phyloP scores from a whole-genome alignment of 2,329 filamentous ascomycete species.

The Beauveria sp. region DNA sequence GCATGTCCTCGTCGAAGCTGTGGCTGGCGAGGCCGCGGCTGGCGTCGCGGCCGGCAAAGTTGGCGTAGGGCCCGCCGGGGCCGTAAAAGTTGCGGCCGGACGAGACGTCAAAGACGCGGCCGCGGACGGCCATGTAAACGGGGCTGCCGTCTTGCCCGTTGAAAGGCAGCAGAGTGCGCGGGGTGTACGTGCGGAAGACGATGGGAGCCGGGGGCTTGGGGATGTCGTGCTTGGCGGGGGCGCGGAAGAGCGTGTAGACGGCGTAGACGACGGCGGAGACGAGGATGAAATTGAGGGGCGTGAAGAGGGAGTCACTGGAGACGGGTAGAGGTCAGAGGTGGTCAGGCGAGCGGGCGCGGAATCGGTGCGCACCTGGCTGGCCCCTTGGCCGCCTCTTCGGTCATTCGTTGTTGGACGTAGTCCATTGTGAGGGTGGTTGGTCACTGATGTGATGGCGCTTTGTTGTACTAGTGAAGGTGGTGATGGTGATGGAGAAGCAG shows the following conservation, averaged over 20 bases:
- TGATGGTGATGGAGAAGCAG: not conserved
- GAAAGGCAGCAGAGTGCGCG: slow-evolving; percentile 73
- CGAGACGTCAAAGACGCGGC: slow-evolving; percentile 84
- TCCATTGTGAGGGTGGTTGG: slow-evolving; percentile 34
- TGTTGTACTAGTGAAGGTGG: not conserved
- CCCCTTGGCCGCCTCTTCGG: slow-evolving; percentile 42
- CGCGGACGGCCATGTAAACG: slow-evolving; percentile 86
- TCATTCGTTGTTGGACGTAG: slow-evolving; percentile 49
- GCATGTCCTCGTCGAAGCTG: slow-evolving; percentile 91
- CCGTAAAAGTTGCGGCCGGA: slow-evolving; percentile 90
- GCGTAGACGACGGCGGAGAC: slow-evolving; percentile 49
- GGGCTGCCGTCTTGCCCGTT: slow-evolving; percentile 68
- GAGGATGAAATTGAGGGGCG: slow-evolving; percentile 57
- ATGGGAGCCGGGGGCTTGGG: slow-evolving; percentile 47
- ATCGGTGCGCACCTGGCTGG: slow-evolving; percentile 26
- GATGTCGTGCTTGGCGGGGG: slow-evolving; percentile 37
- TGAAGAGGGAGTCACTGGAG: slow-evolving; percentile 39
- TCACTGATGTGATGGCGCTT: no score
- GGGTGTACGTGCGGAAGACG: slow-evolving; percentile 65
- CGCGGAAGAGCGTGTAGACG: slow-evolving; percentile 47
- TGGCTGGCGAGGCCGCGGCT: slow-evolving; percentile 80
- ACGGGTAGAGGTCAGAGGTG: not conserved
- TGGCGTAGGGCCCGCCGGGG: slow-evolving; percentile 87
- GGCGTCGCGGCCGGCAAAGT: slow-evolving; percentile 92
- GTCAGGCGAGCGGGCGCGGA: not conserved